Evolutionary conservation across 1,284 basidiomycete species (phyloP).

Genomic region (Trichosporon sp.): DNA sequence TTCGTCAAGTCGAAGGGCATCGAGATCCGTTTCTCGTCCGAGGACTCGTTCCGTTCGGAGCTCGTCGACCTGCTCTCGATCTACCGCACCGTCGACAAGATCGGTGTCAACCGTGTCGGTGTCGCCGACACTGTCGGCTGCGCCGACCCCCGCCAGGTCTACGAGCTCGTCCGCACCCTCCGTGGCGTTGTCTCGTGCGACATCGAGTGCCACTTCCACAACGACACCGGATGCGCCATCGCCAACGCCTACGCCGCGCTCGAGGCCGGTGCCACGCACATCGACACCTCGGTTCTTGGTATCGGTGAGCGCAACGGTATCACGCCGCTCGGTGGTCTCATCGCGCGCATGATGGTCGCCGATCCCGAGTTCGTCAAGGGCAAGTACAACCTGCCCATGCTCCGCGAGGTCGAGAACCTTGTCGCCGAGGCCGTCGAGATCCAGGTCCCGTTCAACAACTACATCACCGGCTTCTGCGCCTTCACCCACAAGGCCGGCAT

Average conservation of each 20-base stretch:
- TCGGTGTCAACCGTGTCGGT: constrained; percentile 98
- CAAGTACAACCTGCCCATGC: constrained; percentile 98
- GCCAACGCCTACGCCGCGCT: constrained; percentile 98
- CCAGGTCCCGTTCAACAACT: constrained; percentile 80
- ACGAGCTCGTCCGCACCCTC: constrained; percentile 94
- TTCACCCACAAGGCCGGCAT: constrained; percentile 99
- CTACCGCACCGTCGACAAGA: constrained; percentile 99
- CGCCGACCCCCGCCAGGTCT: constrained; percentile 97
- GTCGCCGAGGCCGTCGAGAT: constrained; percentile 99
- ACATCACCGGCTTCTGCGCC: constrained; percentile 86
- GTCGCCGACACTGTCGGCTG: constrained; percentile 99
- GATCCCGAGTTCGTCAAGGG: constrained; percentile 98
- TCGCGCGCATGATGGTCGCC: constrained; percentile 86
- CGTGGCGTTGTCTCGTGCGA: constrained; percentile 93
- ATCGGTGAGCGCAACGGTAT: constrained; percentile 99
- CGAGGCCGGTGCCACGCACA: constrained; percentile 98
- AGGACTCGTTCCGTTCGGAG: constrained; percentile 99
- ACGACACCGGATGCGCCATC: constrained; percentile 90
- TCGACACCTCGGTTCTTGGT: constrained; percentile 89
- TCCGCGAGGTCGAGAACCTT: constrained; percentile 97
- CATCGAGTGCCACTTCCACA: constrained; percentile 98
- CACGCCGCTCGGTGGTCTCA: constrained; percentile 92
- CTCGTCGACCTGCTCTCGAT: constrained; percentile 97
- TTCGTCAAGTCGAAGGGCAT: constrained; percentile 99
- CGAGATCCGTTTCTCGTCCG: constrained; percentile 98